Evolutionary conservation across 305 asterid genomes (phyloP).

Genomic region (Fraxinus greggii): DNA sequence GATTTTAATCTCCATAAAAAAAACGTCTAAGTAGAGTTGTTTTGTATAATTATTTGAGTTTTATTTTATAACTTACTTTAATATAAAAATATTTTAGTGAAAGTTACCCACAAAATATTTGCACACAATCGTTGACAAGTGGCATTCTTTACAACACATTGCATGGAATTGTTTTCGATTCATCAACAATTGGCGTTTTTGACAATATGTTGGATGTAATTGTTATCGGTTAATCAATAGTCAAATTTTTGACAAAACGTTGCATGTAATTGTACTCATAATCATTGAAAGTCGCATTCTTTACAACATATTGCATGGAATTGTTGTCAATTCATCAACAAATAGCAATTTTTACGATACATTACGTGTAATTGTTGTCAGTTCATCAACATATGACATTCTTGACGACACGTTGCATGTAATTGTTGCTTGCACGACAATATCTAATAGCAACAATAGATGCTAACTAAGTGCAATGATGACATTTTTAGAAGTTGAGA

Average conservation of each 20-base stretch:
- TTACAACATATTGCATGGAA: background rate
- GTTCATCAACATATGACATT: background rate
- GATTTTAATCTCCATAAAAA: background rate
- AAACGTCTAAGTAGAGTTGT: background rate
- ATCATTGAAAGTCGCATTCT: background rate
- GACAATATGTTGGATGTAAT: background rate
- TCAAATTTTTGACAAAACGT: background rate
- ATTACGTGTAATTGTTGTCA: background rate
- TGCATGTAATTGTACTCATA: background rate
- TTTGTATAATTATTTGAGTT: background rate
- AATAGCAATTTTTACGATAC: background rate
- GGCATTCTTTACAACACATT: background rate
- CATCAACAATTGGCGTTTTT: background rate
- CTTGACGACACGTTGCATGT: background rate
- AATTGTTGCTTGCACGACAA: background rate
- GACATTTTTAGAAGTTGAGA: background rate
- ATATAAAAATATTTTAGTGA: background rate
- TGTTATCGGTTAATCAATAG: background rate
- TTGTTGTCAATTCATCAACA: background rate
- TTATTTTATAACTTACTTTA: background rate
- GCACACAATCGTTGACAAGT: background rate
- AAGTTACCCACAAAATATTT: background rate
- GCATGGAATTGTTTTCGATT: background rate
- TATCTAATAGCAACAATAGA: background rate
- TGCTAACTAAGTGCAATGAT: background rate